Conservation (phyloP, 352 stramenopile genomes). For the Pythium rishiriense region DNA sequence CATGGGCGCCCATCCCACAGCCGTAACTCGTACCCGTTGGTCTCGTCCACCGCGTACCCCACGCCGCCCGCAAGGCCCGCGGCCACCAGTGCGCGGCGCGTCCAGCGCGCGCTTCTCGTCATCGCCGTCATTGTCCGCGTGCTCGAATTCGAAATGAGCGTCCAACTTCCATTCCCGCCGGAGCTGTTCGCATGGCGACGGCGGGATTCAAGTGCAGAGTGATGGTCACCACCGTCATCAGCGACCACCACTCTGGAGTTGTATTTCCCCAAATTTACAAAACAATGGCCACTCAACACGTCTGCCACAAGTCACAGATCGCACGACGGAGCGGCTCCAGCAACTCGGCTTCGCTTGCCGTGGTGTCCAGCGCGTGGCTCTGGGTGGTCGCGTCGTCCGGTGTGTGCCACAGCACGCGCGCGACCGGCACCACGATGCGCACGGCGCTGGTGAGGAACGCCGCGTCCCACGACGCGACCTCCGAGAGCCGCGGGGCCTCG, state of each 20-base stretch:
- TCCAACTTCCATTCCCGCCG: neutral
- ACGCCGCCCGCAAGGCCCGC: slow-evolving; percentile 21
- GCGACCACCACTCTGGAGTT: slow-evolving; percentile 12
- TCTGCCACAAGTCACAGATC: slow-evolving; percentile 25
- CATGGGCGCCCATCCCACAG: neutral
- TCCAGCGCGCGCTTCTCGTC: neutral
- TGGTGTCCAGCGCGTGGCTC: slow-evolving; percentile 11
- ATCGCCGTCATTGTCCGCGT: neutral
- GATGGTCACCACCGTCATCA: slow-evolving; percentile 19
- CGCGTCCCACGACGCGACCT: slow-evolving; percentile 52
- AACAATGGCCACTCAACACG: slow-evolving; percentile 6
- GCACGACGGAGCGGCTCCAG: slow-evolving; percentile 7
- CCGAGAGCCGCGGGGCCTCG: slow-evolving; percentile 50
- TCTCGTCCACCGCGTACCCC: slow-evolving; percentile 42
- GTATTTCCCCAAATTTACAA: too few relatives aligned
- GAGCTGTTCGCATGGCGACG: slow-evolving; percentile 14
- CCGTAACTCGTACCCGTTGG: slow-evolving; percentile 42
- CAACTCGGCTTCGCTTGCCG: neutral
- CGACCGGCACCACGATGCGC: slow-evolving; percentile 26
- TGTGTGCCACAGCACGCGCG: slow-evolving; percentile 15
- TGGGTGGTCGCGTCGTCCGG: neutral
- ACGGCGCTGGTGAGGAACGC: slow-evolving; percentile 76
- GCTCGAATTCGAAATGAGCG: neutral
- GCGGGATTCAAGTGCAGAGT: slow-evolving; percentile 16
- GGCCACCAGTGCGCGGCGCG: slow-evolving; percentile 12